These are phyloP conservation scores for Chaetomium globosum DNA, from an alignment of 2,329 filamentous ascomycete genomes.

Conservation along the genomic window DNA sequence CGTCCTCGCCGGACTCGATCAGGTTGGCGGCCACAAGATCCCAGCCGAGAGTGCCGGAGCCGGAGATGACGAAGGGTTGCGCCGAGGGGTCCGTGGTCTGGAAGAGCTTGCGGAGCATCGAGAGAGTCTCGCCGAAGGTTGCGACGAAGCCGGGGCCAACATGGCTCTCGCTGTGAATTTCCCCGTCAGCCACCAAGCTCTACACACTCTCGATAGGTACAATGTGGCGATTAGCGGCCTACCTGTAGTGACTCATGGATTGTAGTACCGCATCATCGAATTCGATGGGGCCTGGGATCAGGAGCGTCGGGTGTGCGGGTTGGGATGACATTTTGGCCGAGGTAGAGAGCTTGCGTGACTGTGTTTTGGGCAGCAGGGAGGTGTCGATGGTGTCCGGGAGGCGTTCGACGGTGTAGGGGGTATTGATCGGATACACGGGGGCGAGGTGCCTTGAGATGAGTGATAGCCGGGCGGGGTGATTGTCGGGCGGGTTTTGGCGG, in stretches of 20 bases:
- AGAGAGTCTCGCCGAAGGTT: conserved; percentile 85
- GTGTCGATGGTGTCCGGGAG: conserved; percentile 40
- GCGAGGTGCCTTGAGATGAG: conserved; percentile 46
- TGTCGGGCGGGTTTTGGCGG: conserved; percentile 37
- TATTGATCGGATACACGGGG: conserved; percentile 40
- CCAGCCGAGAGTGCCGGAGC: conserved; percentile 95
- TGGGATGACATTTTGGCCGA: conserved; percentile 61
- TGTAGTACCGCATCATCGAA: conserved; percentile 96
- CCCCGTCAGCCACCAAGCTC: conserved; percentile 12
- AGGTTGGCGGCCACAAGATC: conserved; percentile 94
- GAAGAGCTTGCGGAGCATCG: conserved; percentile 89
- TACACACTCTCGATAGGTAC: background rate
- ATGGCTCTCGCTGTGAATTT: conserved; percentile 76
- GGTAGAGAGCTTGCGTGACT: conserved; percentile 39
- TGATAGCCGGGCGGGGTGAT: conserved; percentile 41
- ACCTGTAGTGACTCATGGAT: conserved; percentile 95
- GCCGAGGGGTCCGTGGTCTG: conserved; percentile 79
- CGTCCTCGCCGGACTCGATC: conserved; percentile 84
- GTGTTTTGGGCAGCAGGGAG: conserved; percentile 37
- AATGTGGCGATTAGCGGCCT: conserved; percentile 38
- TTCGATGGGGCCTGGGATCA: conserved; percentile 97
- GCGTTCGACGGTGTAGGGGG: conserved; percentile 40
- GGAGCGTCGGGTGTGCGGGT: conserved; percentile 68
- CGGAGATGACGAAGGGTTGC: conserved; percentile 91
- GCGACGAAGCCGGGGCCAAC: conserved; percentile 87